phyloP scores from a whole-genome alignment of 1,284 basidiomycete species.

The Ceratobasidium sp. region DNA sequence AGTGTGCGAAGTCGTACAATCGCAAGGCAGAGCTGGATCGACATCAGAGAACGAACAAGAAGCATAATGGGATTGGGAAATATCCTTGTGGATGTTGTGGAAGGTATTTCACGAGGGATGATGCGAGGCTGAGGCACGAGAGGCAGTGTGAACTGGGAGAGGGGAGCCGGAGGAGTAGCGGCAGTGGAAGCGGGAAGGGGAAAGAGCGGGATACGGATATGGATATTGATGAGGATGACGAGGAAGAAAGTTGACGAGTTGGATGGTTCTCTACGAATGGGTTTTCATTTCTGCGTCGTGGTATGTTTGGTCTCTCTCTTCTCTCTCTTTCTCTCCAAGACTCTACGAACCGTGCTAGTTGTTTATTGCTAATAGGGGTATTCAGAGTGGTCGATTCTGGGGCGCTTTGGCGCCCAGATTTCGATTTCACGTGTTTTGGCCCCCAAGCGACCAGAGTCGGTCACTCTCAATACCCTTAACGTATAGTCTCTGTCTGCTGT shows the following conservation, averaged over 20 bases:
- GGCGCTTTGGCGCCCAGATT: too few species aligned
- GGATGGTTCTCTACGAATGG: neutral
- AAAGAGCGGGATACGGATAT: constrained; percentile 1
- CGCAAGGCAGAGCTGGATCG: constrained; percentile 27
- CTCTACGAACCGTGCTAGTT: too few species aligned
- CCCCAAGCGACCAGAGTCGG: too few species aligned
- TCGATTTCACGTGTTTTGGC: too few species aligned
- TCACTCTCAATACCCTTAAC: too few species aligned
- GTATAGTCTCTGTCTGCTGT: neutral
- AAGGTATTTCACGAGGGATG: constrained; percentile 17
- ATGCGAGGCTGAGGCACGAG: constrained; percentile 33
- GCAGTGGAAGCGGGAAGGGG: constrained; percentile 8
- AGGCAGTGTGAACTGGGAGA: constrained; percentile 13
- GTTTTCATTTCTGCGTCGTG: too few species aligned
- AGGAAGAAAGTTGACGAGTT: neutral
- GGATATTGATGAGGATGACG: neutral
- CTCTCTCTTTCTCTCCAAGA: too few species aligned
- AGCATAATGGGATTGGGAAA: neutral
- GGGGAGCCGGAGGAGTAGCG: neutral
- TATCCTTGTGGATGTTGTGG: constrained; percentile 17
- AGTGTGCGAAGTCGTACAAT: constrained; percentile 14
- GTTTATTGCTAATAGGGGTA: too few species aligned
- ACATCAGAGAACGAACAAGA: constrained; percentile 12
- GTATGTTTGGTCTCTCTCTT: too few species aligned
- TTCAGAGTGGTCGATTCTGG: too few species aligned